Base-by-base conservation (phyloP, 805 yeast species). In the Ogataea parapolymorpha region DNA sequence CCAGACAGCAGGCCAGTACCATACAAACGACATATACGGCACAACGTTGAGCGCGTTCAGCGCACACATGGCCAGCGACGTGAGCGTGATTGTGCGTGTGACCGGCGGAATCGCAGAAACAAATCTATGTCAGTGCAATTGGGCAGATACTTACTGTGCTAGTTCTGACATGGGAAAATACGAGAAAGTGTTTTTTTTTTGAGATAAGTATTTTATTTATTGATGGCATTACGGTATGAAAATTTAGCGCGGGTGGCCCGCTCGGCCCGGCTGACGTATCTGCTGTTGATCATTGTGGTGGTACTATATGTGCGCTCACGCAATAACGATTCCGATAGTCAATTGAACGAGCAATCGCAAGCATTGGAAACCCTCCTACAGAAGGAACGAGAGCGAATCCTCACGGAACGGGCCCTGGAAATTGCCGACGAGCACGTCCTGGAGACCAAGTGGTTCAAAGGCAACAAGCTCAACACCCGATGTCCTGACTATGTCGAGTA, bases 401-500 rank as follows among this genome's bases (percentile, higher is more conserved):
- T 15, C 6, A 5, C 10, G 22, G 32, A 17, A 22, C 10, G 32
- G 16, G 15, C 22, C 14, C 14, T 7, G 26, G 12, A 5, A 22
- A 15, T 20, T 26, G 14, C 3, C n/a, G 26, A 14, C 15, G 20
- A 15, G 4, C 13, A 4, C 9, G 24, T 25, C 10, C 11, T 11
- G 26, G 27, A 38, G 14, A 27, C 26, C 8, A 41, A 33, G 29
- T 54, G 60, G 60, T 54, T 55, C 27, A 54, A 54, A 30, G 55
- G 58, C 2, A 20, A 36, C 33, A 46, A 39, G 20, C 34, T 32
- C 26, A 28, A 48, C 1, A 14, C 32, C 26, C 42, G 32, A 13
- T 86, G 95, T 58, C 80, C 80, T 1, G 76, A 77, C 42, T 86
- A 86, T 57, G 72, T 73, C 15, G 74, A 71, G 0, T 86, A 82